Evolutionary conservation across 495 filamentous ascomycete genomes (phyloP), one percentile per base, ranked within the genome.

Genomic region (Aspergillus baeticus): DNA sequence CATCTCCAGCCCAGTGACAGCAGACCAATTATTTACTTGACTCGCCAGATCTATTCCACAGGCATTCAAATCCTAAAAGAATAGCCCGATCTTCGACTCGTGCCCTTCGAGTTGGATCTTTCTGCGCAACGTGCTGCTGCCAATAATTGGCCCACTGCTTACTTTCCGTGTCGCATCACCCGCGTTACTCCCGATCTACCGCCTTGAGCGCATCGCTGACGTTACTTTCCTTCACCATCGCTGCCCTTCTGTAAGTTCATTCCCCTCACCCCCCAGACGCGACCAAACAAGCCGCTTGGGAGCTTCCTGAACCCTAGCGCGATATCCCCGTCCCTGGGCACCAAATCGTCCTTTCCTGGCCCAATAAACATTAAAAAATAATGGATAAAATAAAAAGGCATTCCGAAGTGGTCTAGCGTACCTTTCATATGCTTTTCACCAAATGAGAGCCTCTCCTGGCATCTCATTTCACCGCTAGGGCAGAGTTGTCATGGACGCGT

Each of bases 391-490:
- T 22, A 43, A 36, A 43, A 35, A 51, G 43, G 35, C 36, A 20
- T 29, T 45, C 23, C 6, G 42, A 39, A 45, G 23, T 58, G 48
- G 49, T 49, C 58, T 60, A 51, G 57, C 58, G 63, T 49, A 48
- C 60, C 35, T 43, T 52, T 49, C 53, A 55, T 57, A 64, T 67
- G 63, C 67, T 67, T 57, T 18, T 38, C 38, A 34, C 56, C 62
- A 49, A 59, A 61, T 59, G 54, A 50, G 53, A 49, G 50, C 51
- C 45, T 57, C 38, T 33, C 48, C 50, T 29, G 26, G 62, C 59
- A 59, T 59, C 54, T 63, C 55, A 63, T 63, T 65, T 58, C 67
- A 69, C 68, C 67, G 69, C 69, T 68, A 70, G 66, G 67, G 64
- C 57, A 61, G 44, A 65, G 58, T 59, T 62, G 54, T 51, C 54